Conservation (phyloP, 345 rosid genomes). For the Barbarea vulgaris region DNA sequence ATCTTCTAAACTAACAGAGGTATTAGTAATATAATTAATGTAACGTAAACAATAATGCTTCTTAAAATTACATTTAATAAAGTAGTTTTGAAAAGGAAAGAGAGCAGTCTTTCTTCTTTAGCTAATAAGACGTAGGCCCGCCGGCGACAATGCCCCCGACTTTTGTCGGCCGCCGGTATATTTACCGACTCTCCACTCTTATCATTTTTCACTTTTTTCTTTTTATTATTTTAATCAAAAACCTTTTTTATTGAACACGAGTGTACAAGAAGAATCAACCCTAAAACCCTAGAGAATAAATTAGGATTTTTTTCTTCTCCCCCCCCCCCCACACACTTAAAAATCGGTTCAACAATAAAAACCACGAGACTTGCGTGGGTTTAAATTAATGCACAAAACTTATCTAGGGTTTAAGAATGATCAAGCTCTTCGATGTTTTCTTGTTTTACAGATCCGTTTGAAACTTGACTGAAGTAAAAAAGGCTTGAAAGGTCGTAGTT, state of each 20-base stretch:
- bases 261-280: conserved; percentile 16
- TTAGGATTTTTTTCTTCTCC: background rate
- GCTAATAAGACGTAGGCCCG: conserved; percentile 40
- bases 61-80: background rate
- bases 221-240: conserved; percentile 4
- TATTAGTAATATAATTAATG: background rate
- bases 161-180: conserved; percentile 70
- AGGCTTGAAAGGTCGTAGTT: conserved; percentile 46
- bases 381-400: conserved; percentile 22
- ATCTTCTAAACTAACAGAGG: background rate
- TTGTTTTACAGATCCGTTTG: conserved; percentile 47
- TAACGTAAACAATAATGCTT: background rate
- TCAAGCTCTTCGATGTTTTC: conserved; percentile 25
- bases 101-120: conserved; percentile 35
- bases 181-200: conserved; percentile 50
- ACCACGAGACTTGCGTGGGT: conserved; percentile 26
- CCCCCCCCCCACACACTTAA: background rate
- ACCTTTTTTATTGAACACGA: conserved; percentile 11
- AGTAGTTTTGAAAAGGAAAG: conserved; percentile 6
- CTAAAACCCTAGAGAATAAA: conserved; percentile 8
- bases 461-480: conserved; percentile 47
- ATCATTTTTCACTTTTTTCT: background rate
- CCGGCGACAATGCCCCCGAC: conserved; percentile 27
- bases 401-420: background rate
- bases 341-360: background rate